A percentile compares a stretch with the other conserved stretches of the same genome.
Evolutionary conservation across 2,329 filamentous ascomycete species (phyloP).

Genomic region (Pseudogymnoascus sp.): DNA sequence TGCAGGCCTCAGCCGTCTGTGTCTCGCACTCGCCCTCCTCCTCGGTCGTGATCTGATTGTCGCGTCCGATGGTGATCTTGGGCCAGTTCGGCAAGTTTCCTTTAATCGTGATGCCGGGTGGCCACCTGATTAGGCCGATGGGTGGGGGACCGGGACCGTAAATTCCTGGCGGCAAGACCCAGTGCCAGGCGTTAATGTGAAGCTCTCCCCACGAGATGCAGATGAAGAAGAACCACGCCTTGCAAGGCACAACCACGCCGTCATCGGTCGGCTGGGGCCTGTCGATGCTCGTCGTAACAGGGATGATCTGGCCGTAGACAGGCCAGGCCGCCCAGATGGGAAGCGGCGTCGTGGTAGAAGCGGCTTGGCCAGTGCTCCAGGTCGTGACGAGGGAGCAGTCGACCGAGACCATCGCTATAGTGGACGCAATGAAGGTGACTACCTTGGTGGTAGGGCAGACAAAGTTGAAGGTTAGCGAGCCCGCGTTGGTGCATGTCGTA

Average conservation of each 20-base stretch:
- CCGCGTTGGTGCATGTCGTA: background rate
- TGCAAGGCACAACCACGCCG: conserved; percentile 15
- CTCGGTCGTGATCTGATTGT: conserved; percentile 10
- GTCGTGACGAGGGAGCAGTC: background rate
- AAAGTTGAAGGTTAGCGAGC: conserved; percentile 11
- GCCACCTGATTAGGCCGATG: background rate
- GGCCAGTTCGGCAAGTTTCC: conserved; percentile 18
- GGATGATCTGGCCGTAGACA: background rate
- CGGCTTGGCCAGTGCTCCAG: background rate
- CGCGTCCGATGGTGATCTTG: conserved; percentile 13
- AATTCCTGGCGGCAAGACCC: conserved; percentile 15
- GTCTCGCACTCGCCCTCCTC: conserved; percentile 13
- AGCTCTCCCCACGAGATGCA: conserved; percentile 16
- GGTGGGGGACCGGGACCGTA: conserved; percentile 15
- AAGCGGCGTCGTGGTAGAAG: conserved; percentile 11
- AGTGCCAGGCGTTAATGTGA: conserved; percentile 10
- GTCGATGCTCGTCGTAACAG: conserved; percentile 9
- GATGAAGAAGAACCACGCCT: conserved; percentile 18
- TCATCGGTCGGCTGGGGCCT: conserved; percentile 13
- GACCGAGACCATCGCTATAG: conserved; percentile 10
- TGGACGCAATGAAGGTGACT: conserved; percentile 14
- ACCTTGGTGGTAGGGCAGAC: conserved; percentile 13
- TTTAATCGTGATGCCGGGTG: conserved; percentile 12
- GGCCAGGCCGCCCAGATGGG: conserved; percentile 10
- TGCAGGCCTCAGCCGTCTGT: conserved; percentile 12